Evolutionary conservation across 495 filamentous ascomycete genomes (phyloP).

Genomic region (Melanomma pulvis-pyrius): DNA sequence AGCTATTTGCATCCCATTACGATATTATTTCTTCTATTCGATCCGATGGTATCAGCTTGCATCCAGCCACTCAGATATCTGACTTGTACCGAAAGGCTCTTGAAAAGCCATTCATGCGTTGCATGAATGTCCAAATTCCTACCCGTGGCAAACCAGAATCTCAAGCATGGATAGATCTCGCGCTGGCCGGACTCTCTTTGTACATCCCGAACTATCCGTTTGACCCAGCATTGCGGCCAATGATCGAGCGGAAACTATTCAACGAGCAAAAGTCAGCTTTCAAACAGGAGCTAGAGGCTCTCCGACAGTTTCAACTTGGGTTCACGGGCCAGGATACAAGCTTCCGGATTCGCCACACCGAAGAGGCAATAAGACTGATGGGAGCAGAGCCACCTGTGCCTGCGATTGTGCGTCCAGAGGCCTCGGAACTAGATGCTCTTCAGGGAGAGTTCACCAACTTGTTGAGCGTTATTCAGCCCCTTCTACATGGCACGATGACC

Average conservation of each 20-base stretch:
- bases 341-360: slow-evolving; percentile 61
- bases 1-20: slow-evolving; percentile 16
- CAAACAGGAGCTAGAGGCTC: slow-evolving; percentile 57
- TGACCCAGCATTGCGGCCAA: slow-evolving; percentile 80
- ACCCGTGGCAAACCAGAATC: slow-evolving; percentile 2
- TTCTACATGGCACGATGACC: slow-evolving; percentile 9
- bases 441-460: slow-evolving; percentile 82
- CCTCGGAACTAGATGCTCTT: slow-evolving; percentile 67
- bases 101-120: background rate
- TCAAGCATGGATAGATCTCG: slow-evolving; percentile 56
- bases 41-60: background rate
- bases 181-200: slow-evolving; percentile 57
- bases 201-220: slow-evolving; percentile 85
- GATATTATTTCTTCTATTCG: background rate
- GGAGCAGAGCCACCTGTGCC: slow-evolving; percentile 64
- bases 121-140: background rate
- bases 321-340: slow-evolving; percentile 71
- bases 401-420: slow-evolving; percentile 71
- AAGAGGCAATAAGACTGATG: slow-evolving; percentile 60
- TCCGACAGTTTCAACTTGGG: slow-evolving; percentile 64
- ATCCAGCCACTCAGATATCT: background rate
- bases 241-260: slow-evolving; percentile 70
- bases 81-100: slow-evolving; percentile 4
- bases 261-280: slow-evolving; percentile 58
- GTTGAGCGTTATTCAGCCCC: slow-evolving; percentile 59